Conservation (phyloP, 2,329 filamentous ascomycete species). For the Westerdykella ornata region DNA sequence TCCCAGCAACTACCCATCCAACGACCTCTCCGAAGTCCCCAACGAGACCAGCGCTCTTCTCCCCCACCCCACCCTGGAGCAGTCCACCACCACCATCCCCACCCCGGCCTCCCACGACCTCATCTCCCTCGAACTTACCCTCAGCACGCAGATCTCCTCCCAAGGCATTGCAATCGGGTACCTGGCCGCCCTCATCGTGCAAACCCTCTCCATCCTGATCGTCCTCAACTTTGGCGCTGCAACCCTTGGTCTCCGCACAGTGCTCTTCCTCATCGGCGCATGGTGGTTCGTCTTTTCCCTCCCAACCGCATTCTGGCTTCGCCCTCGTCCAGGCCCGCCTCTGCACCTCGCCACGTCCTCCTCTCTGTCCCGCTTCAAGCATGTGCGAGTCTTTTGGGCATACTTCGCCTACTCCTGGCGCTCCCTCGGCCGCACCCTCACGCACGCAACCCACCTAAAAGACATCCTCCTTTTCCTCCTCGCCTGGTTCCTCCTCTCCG, state of each 20-base stretch:
- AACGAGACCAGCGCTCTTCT: slow-evolving; percentile 37
- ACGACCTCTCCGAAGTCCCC: slow-evolving; percentile 8
- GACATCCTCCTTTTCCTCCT: slow-evolving; percentile 74
- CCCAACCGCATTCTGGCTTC: slow-evolving; percentile 78
- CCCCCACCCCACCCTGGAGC: slow-evolving; percentile 15
- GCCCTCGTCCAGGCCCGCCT: slow-evolving; percentile 81
- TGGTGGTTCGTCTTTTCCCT: slow-evolving; percentile 96
- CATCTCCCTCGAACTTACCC: slow-evolving; percentile 59
- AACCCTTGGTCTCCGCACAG: slow-evolving; percentile 77
- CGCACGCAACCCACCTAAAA: slow-evolving; percentile 63
- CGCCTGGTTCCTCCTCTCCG: slow-evolving; percentile 91
- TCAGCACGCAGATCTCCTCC: slow-evolving; percentile 87
- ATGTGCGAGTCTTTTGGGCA: slow-evolving; percentile 51
- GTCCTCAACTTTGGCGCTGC: slow-evolving; percentile 58
- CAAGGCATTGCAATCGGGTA: slow-evolving; percentile 94
- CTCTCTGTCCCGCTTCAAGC: slow-evolving; percentile 9
- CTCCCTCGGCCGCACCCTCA: slow-evolving; percentile 72
- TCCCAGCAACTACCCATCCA: not conserved
- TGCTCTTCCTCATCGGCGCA: slow-evolving; percentile 74
- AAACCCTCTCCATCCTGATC: slow-evolving; percentile 72
- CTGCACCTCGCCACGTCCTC: slow-evolving; percentile 28
- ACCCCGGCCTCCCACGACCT: slow-evolving; percentile 15
- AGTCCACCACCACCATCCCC: slow-evolving; percentile 26
- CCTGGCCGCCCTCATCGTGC: slow-evolving; percentile 74
- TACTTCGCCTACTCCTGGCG: slow-evolving; percentile 83